Percentiles rank a stretch among this genome's conserved stretches.
phyloP scores from a whole-genome alignment of 768 basidiomycete species.

The Naganishia vaughanmartiniae region DNA sequence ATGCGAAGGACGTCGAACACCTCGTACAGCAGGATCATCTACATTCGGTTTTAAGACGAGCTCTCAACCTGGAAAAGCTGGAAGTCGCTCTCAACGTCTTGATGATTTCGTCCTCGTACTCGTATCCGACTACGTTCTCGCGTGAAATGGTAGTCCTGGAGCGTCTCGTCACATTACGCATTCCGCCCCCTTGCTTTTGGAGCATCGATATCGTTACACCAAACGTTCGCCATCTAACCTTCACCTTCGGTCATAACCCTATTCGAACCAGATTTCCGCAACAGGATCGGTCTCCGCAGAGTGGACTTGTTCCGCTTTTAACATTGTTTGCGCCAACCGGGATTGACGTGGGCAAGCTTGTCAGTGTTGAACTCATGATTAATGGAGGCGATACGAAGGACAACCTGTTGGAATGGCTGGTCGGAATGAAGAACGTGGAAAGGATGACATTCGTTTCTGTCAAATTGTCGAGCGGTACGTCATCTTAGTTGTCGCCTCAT shows the following conservation, averaged over 20 bases:
- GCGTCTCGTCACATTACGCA: background rate
- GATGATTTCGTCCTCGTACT: background rate
- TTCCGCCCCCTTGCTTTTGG: background rate
- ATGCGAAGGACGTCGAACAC: background rate
- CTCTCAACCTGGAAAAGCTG: background rate
- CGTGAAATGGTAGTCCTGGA: background rate
- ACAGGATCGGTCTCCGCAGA: background rate
- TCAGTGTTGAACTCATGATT: slow-evolving; percentile 1
- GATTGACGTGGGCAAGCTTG: background rate
- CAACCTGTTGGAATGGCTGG: background rate
- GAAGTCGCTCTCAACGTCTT: background rate
- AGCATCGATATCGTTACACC: background rate
- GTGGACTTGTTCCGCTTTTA: background rate
- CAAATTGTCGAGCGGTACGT: background rate
- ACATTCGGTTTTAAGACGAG: background rate
- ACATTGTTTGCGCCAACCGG: background rate
- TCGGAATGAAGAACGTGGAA: background rate
- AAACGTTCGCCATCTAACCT: background rate
- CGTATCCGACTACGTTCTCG: background rate
- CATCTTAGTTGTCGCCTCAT: background rate
- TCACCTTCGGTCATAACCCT: background rate
- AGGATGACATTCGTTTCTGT: background rate
- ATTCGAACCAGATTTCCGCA: background rate
- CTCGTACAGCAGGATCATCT: background rate
- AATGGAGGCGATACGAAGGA: slow-evolving; percentile 2